A percentile compares a stretch with the other conserved stretches of the same genome.
These are phyloP conservation scores for Colletotrichum trifolii DNA, from an alignment of 2,329 filamentous ascomycete genomes.

Conservation along the genomic window DNA sequence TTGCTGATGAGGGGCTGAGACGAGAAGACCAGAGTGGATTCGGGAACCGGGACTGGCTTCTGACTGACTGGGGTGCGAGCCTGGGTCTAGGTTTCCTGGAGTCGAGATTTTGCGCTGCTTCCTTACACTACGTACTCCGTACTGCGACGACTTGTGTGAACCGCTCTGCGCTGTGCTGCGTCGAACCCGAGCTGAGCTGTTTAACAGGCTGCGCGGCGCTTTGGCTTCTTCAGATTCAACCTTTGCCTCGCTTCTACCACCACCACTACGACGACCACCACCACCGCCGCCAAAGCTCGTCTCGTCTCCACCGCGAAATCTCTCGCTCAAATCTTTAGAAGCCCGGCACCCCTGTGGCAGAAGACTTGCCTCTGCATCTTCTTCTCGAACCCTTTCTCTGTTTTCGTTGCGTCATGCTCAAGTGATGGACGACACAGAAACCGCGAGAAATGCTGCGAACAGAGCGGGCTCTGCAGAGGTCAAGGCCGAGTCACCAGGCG, in stretches of 20 bases:
- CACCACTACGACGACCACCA: background rate
- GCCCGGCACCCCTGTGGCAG: constrained; percentile 28
- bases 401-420: constrained; percentile 31
- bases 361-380: constrained; percentile 23
- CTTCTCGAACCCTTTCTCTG: constrained; percentile 14
- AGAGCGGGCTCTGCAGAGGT: constrained; percentile 35
- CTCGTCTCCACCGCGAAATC: constrained; percentile 34
- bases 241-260: background rate
- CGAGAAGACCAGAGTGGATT: constrained; percentile 20
- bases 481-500: constrained; percentile 36
- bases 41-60: background rate
- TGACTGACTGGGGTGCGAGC: too few species aligned
- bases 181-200: too few species aligned
- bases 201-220: constrained; percentile 3
- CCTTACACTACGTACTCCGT: background rate
- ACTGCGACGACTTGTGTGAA: too few species aligned
- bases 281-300: too few species aligned
- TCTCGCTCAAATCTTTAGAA: constrained; percentile 34
- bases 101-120: constrained; percentile 13
- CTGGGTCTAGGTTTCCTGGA: background rate
- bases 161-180: too few species aligned
- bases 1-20: constrained; percentile 30
- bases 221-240: background rate
- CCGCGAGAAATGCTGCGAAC: constrained; percentile 37
- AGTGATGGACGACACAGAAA: constrained; percentile 36